Evolutionary conservation across 148 eudicot genomes (phyloP).

Genomic region (Persicaria tinctoria): DNA sequence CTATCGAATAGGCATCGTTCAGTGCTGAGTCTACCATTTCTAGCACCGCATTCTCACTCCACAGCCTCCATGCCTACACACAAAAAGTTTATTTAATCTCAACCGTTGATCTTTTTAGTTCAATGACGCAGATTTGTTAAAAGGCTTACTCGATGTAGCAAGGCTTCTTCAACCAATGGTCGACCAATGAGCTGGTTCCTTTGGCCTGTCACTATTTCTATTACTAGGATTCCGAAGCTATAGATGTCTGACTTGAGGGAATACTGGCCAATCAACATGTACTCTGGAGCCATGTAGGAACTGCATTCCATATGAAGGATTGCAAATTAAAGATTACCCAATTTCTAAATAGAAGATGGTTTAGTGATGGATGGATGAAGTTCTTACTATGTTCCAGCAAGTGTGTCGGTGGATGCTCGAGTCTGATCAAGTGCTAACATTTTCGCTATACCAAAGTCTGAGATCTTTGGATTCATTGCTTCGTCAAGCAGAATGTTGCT

Average conservation of each 20-base stretch:
- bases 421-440: background rate
- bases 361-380: background rate
- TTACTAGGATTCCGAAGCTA: background rate
- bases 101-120: too few species aligned
- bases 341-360: too few species aligned
- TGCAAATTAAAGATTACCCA: too few species aligned
- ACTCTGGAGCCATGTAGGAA: background rate
- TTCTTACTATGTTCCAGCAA: background rate
- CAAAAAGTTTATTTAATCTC: background rate
- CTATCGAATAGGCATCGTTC: background rate
- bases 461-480: conserved; percentile 26
- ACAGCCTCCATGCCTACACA: background rate
- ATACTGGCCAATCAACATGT: background rate
- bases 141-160: background rate
- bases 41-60: background rate
- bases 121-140: too few species aligned
- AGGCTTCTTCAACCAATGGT: background rate
- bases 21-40: background rate
- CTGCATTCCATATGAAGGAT: background rate
- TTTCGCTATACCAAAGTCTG: conserved; percentile 12
- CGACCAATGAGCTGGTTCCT: background rate
- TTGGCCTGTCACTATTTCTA: background rate
- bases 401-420: background rate
- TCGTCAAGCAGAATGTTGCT: conserved; percentile 21
- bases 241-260: background rate